Base-by-base conservation (phyloP, 2,329 filamentous ascomycete genomes). In the Aphanoascus verrucosus region DNA sequence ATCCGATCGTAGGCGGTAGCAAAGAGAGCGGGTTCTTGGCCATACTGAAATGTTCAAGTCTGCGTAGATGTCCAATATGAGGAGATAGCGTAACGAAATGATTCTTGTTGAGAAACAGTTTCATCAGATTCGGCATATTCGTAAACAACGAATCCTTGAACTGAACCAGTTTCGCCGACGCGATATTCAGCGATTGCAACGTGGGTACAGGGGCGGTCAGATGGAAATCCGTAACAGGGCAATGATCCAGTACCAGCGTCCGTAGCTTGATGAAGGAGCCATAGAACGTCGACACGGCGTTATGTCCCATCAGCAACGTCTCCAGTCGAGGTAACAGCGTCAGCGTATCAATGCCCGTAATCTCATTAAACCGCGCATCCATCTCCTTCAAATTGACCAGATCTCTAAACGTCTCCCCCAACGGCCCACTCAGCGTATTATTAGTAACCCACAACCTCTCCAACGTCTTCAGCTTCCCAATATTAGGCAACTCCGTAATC, bases 361-460 rank as follows among this genome's bases (percentile, higher is more conserved):
- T 86, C 15, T 80, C 78, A 65, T 98, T 98, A 74, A 94, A 97
- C 58, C 94, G 88, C 59, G 94, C 84, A 68, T 98, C 93, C 42
- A 98, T 81, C 69, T 97, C 91, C 57, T 88, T 88, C 50, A 98
- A 74, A 63, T 72, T 94, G 45, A 78, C 72, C 6, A 97, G 73
- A n/a, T 85, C 76, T 57, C 76, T 79, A 63, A 97, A 86, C 0
- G 82, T 79, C 1, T 79, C 72, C 7, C 89, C 86, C 35, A 97
- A 81, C 5, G 83, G 77, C 2, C 87, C 87, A 17, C 80, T 78
- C 12, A 98, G 74, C 56, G 86, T 84, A 69, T 98, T 98, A 72
- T 98, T 98, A 1, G 93, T 97, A 61, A 95, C 91, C 72, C 93
- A 88, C 31, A 98, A 79, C 58, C 90, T 83, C 69, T 97, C 93